Percentiles rank a stretch among this genome's conserved stretches.
phyloP scores from a whole-genome alignment of 805 yeast genomes.

The Ogataea chonburiensis region DNA sequence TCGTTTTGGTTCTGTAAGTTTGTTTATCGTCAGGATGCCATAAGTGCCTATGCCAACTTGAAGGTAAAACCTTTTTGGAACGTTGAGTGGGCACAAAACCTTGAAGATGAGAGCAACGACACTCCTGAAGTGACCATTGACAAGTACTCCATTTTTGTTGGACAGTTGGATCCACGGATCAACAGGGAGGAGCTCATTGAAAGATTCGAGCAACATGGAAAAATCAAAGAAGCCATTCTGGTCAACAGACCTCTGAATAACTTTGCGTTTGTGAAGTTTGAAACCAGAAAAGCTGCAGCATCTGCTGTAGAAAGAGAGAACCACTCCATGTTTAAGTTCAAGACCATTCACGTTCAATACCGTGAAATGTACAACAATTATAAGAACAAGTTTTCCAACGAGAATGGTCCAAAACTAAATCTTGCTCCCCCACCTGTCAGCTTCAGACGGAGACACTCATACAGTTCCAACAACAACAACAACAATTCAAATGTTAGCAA shows the following conservation, averaged over 20 bases:
- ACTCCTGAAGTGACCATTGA: conserved; percentile 53
- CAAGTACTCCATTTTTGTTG: conserved; percentile 72
- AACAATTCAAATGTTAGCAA: conserved; percentile 1
- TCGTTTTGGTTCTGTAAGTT: conserved; percentile 70
- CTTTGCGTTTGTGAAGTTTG: conserved; percentile 74
- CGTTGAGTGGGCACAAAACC: conserved; percentile 86
- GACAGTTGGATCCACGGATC: conserved; percentile 59
- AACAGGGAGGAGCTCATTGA: conserved; percentile 53
- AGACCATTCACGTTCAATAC: conserved; percentile 83
- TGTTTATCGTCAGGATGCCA: conserved; percentile 84
- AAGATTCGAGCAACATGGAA: conserved; percentile 69
- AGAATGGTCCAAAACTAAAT: conserved; percentile 29
- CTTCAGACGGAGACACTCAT: conserved; percentile 44
- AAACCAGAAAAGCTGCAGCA: conserved; percentile 71
- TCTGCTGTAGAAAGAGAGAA: conserved; percentile 84
- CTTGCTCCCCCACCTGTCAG: conserved; percentile 85
- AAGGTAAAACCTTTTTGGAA: conserved; percentile 53
- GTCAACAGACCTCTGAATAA: conserved; percentile 50
- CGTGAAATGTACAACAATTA: conserved; percentile 53
- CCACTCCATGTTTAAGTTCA: conserved; percentile 69
- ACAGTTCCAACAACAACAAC: conserved; percentile 9
- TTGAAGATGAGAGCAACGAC: conserved; percentile 47
- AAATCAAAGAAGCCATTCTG: conserved; percentile 53
- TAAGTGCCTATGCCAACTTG: conserved; percentile 73
- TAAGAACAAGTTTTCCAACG: conserved; percentile 31